Percentiles rank a stretch among this genome's conserved stretches.
phyloP scores from a whole-genome alignment of 345 rosid genomes.

The Pugionium dolabratum region DNA sequence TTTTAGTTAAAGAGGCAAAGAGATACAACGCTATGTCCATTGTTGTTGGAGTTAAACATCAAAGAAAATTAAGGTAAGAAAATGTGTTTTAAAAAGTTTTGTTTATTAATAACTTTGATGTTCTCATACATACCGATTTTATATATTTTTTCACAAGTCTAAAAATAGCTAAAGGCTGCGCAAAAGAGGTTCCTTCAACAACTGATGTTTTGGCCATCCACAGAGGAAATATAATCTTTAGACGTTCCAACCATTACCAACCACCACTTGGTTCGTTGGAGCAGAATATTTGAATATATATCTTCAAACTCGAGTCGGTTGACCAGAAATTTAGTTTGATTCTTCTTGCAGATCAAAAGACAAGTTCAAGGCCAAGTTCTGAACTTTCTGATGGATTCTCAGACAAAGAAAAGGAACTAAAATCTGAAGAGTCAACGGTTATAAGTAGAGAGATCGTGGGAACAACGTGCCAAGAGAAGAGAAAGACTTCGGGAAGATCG shows the following conservation, averaged over 20 bases:
- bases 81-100: background rate
- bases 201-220: conserved; percentile 74
- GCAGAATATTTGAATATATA: conserved; percentile 1
- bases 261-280: conserved; percentile 59
- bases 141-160: conserved; percentile 38
- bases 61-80: conserved; percentile 54
- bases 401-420: conserved; percentile 42
- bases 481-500: conserved; percentile 41
- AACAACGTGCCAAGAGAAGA: conserved; percentile 26
- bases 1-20: conserved; percentile 69
- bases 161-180: conserved; percentile 64
- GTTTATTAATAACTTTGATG: background rate
- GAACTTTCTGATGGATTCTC: conserved; percentile 28
- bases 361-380: conserved; percentile 55
- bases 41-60: conserved; percentile 64
- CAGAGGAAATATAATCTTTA: conserved; percentile 64
- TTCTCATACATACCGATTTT: conserved; percentile 6
- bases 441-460: conserved; percentile 31
- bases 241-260: conserved; percentile 53
- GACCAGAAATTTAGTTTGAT: conserved; percentile 17
- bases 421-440: conserved; percentile 42
- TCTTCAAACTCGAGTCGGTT: conserved; percentile 9
- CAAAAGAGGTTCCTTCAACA: conserved; percentile 62
- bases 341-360: conserved; percentile 48
- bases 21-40: conserved; percentile 55